phyloP scores from a whole-genome alignment of 2,329 filamentous ascomycete genomes.

The Dactylonectria macrodidyma region DNA sequence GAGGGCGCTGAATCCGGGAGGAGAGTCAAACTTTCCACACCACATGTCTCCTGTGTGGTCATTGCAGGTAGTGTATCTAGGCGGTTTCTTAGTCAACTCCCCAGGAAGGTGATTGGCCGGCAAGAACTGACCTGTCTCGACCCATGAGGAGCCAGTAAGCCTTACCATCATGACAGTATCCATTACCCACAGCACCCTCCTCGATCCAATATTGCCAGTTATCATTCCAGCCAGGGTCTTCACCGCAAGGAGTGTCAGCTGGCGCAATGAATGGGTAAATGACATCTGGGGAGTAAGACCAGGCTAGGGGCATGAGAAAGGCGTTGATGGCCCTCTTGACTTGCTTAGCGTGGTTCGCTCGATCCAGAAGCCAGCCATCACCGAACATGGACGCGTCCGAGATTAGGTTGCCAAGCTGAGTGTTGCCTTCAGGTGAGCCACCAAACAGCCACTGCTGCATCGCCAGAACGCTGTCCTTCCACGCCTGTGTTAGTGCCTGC shows the following conservation, averaged over 20 bases:
- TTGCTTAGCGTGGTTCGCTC: constrained; percentile 27
- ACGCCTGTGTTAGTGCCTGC: constrained; percentile 28
- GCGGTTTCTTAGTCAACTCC: too few relatives aligned
- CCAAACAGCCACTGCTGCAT: constrained; percentile 33
- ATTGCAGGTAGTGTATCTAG: constrained; percentile 14
- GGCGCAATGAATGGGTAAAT: constrained; percentile 31
- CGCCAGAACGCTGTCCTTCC: constrained; percentile 29
- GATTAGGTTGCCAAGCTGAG: constrained; percentile 26
- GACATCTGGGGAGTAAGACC: constrained; percentile 32
- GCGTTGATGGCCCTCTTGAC: constrained; percentile 30
- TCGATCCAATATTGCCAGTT: constrained; percentile 15
- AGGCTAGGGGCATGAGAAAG: constrained; percentile 32
- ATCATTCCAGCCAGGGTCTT: constrained; percentile 30
- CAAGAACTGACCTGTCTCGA: neutral
- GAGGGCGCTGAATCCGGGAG: constrained; percentile 23
- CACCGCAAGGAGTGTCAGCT: constrained; percentile 27
- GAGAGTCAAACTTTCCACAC: constrained; percentile 24
- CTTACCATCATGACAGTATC: constrained; percentile 22
- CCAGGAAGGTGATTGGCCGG: too few relatives aligned
- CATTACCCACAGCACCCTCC: constrained; percentile 6
- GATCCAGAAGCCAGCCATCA: constrained; percentile 29
- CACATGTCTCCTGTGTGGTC: constrained; percentile 17
- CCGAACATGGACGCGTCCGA: constrained; percentile 35
- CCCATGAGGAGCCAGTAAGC: constrained; percentile 31
- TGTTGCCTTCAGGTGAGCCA: constrained; percentile 24